These are phyloP conservation scores for Spathaspora boniae DNA, from an alignment of 805 yeast species.

Conservation along the genomic window DNA sequence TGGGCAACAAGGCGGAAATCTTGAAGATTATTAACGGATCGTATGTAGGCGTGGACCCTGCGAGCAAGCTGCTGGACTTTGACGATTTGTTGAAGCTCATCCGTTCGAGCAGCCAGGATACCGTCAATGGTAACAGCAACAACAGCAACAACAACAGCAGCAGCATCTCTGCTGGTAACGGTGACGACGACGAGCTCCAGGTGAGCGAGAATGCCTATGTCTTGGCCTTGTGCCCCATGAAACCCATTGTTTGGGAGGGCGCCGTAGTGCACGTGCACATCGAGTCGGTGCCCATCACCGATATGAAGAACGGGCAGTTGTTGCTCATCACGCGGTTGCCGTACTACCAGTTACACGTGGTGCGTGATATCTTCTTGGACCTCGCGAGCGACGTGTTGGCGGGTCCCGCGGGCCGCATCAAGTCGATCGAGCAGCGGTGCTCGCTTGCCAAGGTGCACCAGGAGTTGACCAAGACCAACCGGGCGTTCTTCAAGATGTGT, in stretches of 20 bases:
- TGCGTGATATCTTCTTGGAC: slow-evolving; percentile 55
- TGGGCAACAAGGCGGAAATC: slow-evolving; percentile 37
- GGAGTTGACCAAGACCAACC: slow-evolving; percentile 64
- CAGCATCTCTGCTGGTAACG: not conserved
- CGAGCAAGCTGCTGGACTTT: slow-evolving; percentile 22
- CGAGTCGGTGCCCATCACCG: slow-evolving; percentile 46
- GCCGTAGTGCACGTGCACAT: slow-evolving; percentile 55
- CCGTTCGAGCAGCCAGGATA: slow-evolving; percentile 13
- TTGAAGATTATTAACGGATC: slow-evolving; percentile 37
- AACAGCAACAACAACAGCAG: slow-evolving; percentile 15
- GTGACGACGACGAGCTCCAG: slow-evolving; percentile 11
- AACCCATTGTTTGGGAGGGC: slow-evolving; percentile 92
- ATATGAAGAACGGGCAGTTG: slow-evolving; percentile 65
- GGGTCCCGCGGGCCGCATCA: slow-evolving; percentile 26
- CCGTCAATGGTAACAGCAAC: slow-evolving; percentile 9
- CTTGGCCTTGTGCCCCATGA: slow-evolving; percentile 70
- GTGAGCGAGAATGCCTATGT: slow-evolving; percentile 52
- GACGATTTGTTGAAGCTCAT: slow-evolving; percentile 22
- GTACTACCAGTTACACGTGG: slow-evolving; percentile 47
- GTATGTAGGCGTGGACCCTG: slow-evolving; percentile 34
- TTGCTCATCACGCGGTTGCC: slow-evolving; percentile 72
- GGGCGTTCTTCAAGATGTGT: slow-evolving; percentile 64
- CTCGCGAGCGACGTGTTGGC: slow-evolving; percentile 53
- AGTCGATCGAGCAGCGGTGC: slow-evolving; percentile 60
- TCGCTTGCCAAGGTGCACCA: slow-evolving; percentile 70